Percentiles rank a stretch among this genome's conserved stretches.
Evolutionary conservation across 441 rosid genomes (phyloP).

Genomic region (Euphorbia schlechtendalii): DNA sequence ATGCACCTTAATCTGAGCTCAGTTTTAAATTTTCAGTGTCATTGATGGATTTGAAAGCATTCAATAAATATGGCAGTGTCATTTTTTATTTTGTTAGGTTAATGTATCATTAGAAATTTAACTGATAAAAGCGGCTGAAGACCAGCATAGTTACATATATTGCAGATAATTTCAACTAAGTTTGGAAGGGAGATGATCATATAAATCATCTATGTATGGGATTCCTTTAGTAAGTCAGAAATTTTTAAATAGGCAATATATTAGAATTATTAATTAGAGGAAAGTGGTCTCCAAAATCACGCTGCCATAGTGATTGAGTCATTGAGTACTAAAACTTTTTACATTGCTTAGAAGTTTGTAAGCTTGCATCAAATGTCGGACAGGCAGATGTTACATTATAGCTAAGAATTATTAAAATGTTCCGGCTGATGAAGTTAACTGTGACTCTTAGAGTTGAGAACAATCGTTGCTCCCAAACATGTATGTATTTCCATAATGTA

Average conservation of each 20-base stretch:
- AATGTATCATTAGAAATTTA: not conserved
- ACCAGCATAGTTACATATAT: not conserved
- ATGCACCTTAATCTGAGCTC: not conserved
- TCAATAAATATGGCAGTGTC: not conserved
- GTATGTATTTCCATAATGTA: too few relatives aligned
- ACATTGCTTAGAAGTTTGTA: not conserved
- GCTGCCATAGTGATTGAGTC: too few relatives aligned
- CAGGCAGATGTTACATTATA: not conserved
- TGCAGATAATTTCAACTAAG: too few relatives aligned
- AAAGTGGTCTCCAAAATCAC: not conserved
- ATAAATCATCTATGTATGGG: not conserved
- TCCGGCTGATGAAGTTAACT: not conserved
- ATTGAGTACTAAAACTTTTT: not conserved
- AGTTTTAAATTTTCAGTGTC: not conserved
- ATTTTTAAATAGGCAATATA: not conserved
- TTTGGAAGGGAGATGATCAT: not conserved
- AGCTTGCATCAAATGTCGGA: not conserved
- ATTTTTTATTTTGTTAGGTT: not conserved
- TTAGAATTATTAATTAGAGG: not conserved
- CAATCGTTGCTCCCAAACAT: not conserved
- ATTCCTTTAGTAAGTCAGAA: not conserved
- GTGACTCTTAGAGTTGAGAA: not conserved
- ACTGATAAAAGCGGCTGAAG: not conserved
- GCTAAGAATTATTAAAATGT: not conserved
- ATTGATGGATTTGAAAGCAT: not conserved